Percentiles rank a stretch among this genome's conserved stretches.
These are phyloP conservation scores for Dactylorhiza incarnata DNA, from an alignment of 106 monocot species.

Conservation along the genomic window DNA sequence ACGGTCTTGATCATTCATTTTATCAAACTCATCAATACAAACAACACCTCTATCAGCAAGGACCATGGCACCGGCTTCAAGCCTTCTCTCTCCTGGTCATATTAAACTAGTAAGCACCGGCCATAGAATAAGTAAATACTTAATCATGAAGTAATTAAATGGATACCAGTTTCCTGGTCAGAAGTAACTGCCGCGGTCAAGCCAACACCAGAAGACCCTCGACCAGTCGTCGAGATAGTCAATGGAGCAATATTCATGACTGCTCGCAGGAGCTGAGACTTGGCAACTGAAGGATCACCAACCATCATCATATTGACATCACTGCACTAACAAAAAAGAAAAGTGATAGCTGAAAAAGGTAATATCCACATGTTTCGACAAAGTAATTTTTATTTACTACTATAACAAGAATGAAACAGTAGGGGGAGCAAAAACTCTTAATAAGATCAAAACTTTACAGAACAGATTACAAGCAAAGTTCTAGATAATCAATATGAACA, in stretches of 20 bases:
- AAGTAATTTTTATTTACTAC: too few species aligned
- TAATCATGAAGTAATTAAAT: neutral
- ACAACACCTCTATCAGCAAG: conserved; percentile 99
- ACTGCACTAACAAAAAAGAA: conserved; percentile 20
- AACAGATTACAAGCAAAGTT: neutral
- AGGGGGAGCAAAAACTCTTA: neutral
- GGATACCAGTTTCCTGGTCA: conserved; percentile 94
- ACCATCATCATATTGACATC: conserved; percentile 99
- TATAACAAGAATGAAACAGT: too few species aligned
- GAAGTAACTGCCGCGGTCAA: conserved; percentile 97
- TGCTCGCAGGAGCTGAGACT: conserved; percentile 89
- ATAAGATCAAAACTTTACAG: neutral
- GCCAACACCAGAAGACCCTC: conserved; percentile 99
- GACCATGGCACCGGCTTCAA: conserved; percentile 99
- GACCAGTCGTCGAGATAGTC: conserved; percentile 94
- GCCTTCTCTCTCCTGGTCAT: conserved; percentile 82
- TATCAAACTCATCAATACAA: conserved; percentile 99
- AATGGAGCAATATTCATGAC: conserved; percentile 97
- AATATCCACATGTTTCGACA: too few species aligned
- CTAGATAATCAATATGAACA: neutral
- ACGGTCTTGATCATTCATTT: conserved; percentile 98
- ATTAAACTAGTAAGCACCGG: conserved; percentile 12
- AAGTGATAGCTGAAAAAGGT: neutral
- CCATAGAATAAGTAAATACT: neutral
- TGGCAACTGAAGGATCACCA: conserved; percentile 99